phyloP scores from a whole-genome alignment of 2,329 filamentous ascomycete genomes.

The Botryosphaeria dothidea region DNA sequence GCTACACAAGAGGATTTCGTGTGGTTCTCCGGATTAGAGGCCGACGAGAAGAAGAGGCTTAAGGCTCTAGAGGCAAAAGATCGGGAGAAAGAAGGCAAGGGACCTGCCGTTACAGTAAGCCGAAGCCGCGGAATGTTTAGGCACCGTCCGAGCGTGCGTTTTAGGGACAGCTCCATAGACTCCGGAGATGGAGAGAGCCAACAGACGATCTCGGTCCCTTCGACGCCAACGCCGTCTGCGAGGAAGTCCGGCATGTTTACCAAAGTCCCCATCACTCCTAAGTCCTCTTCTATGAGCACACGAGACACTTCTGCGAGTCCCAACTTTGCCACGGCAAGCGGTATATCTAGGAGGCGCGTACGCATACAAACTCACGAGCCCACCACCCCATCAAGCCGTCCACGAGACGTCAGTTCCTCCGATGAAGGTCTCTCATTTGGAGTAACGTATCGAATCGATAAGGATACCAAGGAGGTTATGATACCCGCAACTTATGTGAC shows the following conservation, averaged over 20 bases:
- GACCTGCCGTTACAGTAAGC: too few relatives aligned
- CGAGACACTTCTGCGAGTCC: too few relatives aligned
- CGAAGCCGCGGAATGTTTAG: neutral
- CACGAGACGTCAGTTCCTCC: neutral
- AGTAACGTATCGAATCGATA: neutral
- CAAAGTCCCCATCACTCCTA: neutral
- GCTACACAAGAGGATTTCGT: neutral
- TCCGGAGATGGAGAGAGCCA: too few relatives aligned
- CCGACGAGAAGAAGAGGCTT: neutral
- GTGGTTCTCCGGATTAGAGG: neutral
- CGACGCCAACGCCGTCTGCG: neutral
- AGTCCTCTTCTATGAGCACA: neutral
- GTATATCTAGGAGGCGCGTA: neutral
- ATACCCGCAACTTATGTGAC: neutral
- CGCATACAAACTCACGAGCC: too few relatives aligned
- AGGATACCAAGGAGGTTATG: neutral
- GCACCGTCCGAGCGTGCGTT: too few relatives aligned
- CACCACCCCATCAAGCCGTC: neutral
- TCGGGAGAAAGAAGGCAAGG: neutral
- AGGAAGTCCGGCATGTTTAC: neutral
- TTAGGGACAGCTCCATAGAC: too few relatives aligned
- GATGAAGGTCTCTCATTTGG: neutral
- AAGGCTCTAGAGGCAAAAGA: neutral
- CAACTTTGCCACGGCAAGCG: neutral
- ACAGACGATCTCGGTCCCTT: too few relatives aligned